A percentile compares a stretch with the other conserved stretches of the same genome.
Conservation (phyloP, 176 grass and related monocot species). For the Oryza glumipatula region DNA sequence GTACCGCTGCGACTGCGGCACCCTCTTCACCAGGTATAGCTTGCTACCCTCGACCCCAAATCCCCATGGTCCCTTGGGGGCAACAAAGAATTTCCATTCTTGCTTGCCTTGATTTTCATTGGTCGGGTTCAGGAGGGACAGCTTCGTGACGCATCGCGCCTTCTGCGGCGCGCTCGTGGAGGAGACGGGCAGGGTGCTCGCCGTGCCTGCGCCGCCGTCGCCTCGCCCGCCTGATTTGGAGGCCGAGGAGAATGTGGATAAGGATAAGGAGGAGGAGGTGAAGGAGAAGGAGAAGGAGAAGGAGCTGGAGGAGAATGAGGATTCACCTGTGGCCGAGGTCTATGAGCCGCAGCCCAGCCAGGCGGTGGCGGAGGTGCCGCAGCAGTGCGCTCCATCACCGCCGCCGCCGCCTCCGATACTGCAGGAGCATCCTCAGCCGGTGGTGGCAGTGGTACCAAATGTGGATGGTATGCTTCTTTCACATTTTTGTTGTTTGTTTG, state of each 20-base stretch:
- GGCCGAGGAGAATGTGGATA: constrained; percentile 40
- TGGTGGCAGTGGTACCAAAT: constrained; percentile 49
- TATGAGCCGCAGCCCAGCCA: constrained; percentile 6
- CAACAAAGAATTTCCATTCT: not conserved
- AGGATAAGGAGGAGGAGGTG: constrained; percentile 3
- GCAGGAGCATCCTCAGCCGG: constrained; percentile 32
- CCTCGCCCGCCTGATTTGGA: constrained; percentile 55
- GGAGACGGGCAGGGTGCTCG: constrained; percentile 43
- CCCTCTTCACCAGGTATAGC: constrained; percentile 95
- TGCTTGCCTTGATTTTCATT: constrained; percentile 33
- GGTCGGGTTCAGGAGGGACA: constrained; percentile 54
- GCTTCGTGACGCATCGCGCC: constrained; percentile 65
- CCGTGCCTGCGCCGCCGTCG: constrained; percentile 39
- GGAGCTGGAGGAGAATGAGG: constrained; percentile 5
- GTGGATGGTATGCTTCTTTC: constrained; percentile 49
- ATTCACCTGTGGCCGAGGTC: constrained; percentile 32
- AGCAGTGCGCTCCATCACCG: not conserved
- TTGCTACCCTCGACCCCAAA: constrained; percentile 6
- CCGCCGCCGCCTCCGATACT: constrained; percentile 19
- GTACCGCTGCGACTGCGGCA: constrained; percentile 91
- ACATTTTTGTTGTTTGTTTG: constrained; percentile 35
- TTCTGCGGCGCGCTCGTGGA: constrained; percentile 69
- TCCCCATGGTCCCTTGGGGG: constrained; percentile 8
- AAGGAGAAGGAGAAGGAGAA: constrained; percentile 10
- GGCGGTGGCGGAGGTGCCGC: not conserved